Conservation (phyloP, 163 green algal species). For the Chlamydomonas reinhardtii region DNA sequence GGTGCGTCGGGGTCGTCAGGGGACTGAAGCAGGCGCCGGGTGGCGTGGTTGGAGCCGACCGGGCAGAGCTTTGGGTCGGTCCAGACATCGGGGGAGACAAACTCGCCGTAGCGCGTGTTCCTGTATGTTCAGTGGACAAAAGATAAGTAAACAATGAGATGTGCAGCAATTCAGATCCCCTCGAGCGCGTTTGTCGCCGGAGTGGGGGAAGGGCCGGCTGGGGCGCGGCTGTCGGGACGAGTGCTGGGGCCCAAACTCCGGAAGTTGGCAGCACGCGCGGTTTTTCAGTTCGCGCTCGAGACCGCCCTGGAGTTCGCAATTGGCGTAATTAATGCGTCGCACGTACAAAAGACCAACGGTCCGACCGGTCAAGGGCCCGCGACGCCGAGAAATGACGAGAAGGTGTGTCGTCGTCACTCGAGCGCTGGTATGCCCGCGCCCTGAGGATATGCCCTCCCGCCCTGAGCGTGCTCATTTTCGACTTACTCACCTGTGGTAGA, state of each 20-base stretch:
- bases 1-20: neutral
- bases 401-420: neutral
- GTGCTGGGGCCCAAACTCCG: too few species aligned
- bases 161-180: too few species aligned
- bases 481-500: constrained; percentile 21
- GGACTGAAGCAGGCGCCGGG: constrained; percentile 27
- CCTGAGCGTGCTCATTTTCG: too few species aligned
- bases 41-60: constrained; percentile 4
- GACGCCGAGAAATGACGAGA: neutral
- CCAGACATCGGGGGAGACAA: neutral
- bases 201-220: too few species aligned
- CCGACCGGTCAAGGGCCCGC: too few species aligned
- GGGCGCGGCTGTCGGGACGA: too few species aligned
- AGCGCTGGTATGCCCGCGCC: too few species aligned
- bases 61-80: constrained; percentile 5
- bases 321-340: too few species aligned
- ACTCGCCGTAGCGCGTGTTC: constrained; percentile 24
- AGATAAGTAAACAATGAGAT: neutral
- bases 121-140: neutral
- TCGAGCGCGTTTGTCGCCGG: too few species aligned
- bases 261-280: neutral
- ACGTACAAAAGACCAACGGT: too few species aligned
- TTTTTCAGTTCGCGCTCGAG: neutral
- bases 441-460: too few species aligned
- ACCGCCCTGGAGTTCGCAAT: too few species aligned